Conservation (phyloP, 202 grass and related monocot species). For the Digitaria exilis region DNA sequence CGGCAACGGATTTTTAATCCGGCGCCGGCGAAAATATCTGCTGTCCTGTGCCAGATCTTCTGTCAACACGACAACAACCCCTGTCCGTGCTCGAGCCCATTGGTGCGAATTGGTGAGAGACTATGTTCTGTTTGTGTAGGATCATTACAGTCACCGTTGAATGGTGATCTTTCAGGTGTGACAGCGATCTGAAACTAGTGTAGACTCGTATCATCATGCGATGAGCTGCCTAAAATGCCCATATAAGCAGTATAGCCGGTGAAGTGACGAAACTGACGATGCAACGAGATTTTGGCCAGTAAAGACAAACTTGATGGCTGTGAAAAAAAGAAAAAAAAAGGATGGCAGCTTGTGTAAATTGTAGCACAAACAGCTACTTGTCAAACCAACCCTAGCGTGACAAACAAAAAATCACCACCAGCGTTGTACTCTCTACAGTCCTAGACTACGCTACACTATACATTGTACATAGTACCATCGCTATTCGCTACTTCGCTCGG, state of each 20-base stretch:
- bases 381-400: constrained; percentile 10
- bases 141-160: not conserved
- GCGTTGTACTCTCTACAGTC: too few relatives aligned
- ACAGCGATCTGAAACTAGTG: not conserved
- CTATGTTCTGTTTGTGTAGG: too few relatives aligned
- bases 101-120: too few relatives aligned
- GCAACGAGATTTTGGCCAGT: not conserved
- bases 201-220: too few relatives aligned
- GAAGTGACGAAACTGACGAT: not conserved
- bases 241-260: not conserved
- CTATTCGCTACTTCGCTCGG: too few relatives aligned
- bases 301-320: constrained; percentile 4
- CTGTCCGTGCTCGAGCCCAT: not conserved
- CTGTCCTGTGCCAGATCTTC: not conserved
- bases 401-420: not conserved
- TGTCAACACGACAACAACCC: too few relatives aligned
- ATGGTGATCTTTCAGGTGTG: not conserved
- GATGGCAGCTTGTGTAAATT: not conserved
- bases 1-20: constrained; percentile 10
- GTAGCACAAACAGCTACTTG: not conserved
- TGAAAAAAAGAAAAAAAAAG: too few relatives aligned
- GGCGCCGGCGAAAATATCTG: constrained; percentile 46
- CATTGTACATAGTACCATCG: not conserved
- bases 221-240: not conserved
- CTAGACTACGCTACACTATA: not conserved